These are phyloP conservation scores for Tanacetum coccineum DNA, from an alignment of 129 eudicot species.

Conservation along the genomic window DNA sequence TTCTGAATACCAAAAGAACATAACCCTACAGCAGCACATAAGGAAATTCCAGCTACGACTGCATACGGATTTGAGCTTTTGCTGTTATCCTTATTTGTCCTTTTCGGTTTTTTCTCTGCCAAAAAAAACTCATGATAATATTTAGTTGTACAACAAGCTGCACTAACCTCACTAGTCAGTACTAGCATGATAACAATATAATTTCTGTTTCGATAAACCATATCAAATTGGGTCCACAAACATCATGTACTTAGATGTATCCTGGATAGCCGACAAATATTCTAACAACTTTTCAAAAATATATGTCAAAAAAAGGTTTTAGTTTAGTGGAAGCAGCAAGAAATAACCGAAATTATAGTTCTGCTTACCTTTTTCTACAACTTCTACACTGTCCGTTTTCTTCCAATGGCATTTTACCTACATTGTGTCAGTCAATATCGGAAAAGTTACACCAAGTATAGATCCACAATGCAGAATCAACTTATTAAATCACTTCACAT, in stretches of 20 bases:
- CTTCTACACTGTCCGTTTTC: conserved; percentile 19
- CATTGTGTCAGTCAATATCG: conserved; percentile 5
- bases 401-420: conserved; percentile 27
- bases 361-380: conserved; percentile 21
- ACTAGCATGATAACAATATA: background rate
- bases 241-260: background rate
- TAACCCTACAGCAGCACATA: conserved; percentile 23
- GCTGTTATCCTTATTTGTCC: background rate
- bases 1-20: conserved; percentile 29
- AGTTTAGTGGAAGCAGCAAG: background rate
- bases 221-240: background rate
- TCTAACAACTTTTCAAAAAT: background rate
- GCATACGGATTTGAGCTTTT: conserved; percentile 20
- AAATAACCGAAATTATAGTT: background rate
- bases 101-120: conserved; percentile 20
- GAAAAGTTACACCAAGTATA: background rate
- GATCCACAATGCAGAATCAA: background rate
- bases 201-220: background rate
- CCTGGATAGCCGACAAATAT: background rate
- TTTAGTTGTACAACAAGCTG: background rate
- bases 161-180: background rate
- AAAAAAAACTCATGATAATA: background rate
- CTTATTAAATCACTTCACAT: background rate
- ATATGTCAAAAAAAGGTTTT: background rate
- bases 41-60: conserved; percentile 26